A percentile compares a stretch with the other conserved stretches of the same genome.
Conservation (phyloP, 2,329 filamentous ascomycete species). For the Exophiala xenobiotica region DNA sequence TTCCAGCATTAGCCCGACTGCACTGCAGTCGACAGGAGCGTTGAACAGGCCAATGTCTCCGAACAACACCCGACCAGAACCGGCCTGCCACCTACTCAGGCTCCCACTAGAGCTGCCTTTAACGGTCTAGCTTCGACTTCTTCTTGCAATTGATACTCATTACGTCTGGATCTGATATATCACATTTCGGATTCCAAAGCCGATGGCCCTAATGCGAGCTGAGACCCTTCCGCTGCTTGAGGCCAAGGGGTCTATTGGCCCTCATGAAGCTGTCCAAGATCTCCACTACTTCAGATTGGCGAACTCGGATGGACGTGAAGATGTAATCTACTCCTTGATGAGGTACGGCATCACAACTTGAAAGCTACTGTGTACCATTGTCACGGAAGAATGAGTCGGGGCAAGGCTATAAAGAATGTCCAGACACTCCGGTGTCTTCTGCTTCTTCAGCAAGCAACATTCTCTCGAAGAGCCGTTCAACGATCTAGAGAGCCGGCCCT, state of each 20-base stretch:
- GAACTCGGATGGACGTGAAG: neutral
- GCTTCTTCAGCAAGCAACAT: neutral
- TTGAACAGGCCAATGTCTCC: slow-evolving; percentile 2
- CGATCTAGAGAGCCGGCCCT: neutral
- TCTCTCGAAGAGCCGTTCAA: neutral
- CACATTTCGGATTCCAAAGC: slow-evolving; percentile 7
- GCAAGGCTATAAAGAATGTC: slow-evolving; percentile 16
- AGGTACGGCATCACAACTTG: slow-evolving; percentile 7
- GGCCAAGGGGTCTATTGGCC: slow-evolving; percentile 4
- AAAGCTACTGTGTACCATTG: slow-evolving; percentile 14
- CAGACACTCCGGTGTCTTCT: neutral
- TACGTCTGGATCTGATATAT: slow-evolving; percentile 18
- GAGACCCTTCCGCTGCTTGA: neutral
- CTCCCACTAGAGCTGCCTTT: slow-evolving; percentile 1
- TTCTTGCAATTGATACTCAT: neutral
- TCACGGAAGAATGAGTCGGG: slow-evolving; percentile 2
- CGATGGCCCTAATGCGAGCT: slow-evolving; percentile 4
- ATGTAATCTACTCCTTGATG: slow-evolving; percentile 1
- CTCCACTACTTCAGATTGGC: slow-evolving; percentile 6
- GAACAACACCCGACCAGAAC: neutral
- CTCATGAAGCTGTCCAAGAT: neutral
- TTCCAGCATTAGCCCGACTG: neutral
- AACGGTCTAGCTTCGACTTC: neutral
- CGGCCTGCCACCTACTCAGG: neutral
- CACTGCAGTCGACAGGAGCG: neutral